Conservation (phyloP, 306 rosid species). For the Fragaria iinumae region DNA sequence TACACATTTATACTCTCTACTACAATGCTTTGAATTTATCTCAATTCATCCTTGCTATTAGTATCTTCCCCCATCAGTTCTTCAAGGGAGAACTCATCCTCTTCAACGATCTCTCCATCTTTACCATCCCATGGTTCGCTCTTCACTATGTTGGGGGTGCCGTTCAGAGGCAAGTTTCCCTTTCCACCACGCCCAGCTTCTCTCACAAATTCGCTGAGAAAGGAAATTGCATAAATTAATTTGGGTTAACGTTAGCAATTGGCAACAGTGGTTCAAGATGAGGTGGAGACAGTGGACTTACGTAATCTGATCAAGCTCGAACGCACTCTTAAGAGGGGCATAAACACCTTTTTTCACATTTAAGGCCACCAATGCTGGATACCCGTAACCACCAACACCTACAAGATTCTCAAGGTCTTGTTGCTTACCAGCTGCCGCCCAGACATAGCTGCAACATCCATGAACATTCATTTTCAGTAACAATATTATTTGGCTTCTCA, state of each 20-base stretch:
- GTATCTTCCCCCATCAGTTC: conserved; percentile 90
- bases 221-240: conserved; percentile 18
- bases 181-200: conserved; percentile 94
- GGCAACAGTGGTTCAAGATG: background rate
- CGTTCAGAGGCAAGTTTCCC: conserved; percentile 75
- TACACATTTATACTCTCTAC: conserved; percentile 11
- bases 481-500: background rate
- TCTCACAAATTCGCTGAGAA: conserved; percentile 71
- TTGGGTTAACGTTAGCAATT: conserved; percentile 10
- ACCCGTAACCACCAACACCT: conserved; percentile 98
- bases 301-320: conserved; percentile 77
- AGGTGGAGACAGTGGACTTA: conserved; percentile 36
- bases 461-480: background rate
- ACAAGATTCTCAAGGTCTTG: conserved; percentile 84
- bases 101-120: conserved; percentile 88
- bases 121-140: conserved; percentile 94
- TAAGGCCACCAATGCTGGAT: conserved; percentile 94
- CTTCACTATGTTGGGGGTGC: conserved; percentile 57
- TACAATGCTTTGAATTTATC: conserved; percentile 10
- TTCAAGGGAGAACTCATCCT: conserved; percentile 93
- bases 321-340: conserved; percentile 97
- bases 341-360: conserved; percentile 83
- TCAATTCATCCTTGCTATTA: conserved; percentile 62
- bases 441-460: conserved; percentile 61
- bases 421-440: conserved; percentile 94